Evolutionary conservation across 495 filamentous ascomycete genomes (phyloP).

Genomic region (Stereocaulon alpinum): DNA sequence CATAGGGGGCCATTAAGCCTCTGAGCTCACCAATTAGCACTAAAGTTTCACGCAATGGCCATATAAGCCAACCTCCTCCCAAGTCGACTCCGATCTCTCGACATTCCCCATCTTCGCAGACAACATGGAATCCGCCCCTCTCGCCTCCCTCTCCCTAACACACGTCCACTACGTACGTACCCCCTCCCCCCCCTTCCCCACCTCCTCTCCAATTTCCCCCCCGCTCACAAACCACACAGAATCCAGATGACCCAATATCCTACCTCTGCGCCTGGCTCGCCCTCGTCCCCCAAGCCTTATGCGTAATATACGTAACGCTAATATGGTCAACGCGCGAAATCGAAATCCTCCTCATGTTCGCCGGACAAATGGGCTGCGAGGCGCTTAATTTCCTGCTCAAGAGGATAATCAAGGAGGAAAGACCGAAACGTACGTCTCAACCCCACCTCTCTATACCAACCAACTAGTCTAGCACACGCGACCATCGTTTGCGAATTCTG

Average conservation of each 20-base stretch:
- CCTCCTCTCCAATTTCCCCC: neutral
- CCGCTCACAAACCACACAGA: conserved; percentile 39
- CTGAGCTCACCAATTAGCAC: no score
- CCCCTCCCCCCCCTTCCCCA: neutral
- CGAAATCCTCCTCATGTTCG: conserved; percentile 84
- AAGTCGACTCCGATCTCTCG: neutral
- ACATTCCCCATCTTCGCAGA: conserved; percentile 1
- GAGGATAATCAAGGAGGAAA: conserved; percentile 80
- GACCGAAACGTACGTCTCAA: conserved; percentile 53
- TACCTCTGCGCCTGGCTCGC: conserved; percentile 86
- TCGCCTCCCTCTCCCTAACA: conserved; percentile 85
- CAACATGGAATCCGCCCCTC: conserved; percentile 55
- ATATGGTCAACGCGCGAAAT: conserved; percentile 83
- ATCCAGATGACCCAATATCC: conserved; percentile 76
- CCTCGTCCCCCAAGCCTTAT: conserved; percentile 82
- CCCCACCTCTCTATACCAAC: no score
- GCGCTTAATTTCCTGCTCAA: conserved; percentile 87
- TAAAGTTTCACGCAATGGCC: no score
- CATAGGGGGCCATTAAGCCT: no score
- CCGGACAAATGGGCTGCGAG: conserved; percentile 86
- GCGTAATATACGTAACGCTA: conserved; percentile 78
- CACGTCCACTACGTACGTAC: conserved; percentile 88
- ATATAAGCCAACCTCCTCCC: neutral
- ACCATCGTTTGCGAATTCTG: no score
- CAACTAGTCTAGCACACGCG: no score